A percentile compares a stretch with the other conserved stretches of the same genome.
Evolutionary conservation across 1,284 basidiomycete genomes (phyloP).

Genomic region (Tremellales sp.): DNA sequence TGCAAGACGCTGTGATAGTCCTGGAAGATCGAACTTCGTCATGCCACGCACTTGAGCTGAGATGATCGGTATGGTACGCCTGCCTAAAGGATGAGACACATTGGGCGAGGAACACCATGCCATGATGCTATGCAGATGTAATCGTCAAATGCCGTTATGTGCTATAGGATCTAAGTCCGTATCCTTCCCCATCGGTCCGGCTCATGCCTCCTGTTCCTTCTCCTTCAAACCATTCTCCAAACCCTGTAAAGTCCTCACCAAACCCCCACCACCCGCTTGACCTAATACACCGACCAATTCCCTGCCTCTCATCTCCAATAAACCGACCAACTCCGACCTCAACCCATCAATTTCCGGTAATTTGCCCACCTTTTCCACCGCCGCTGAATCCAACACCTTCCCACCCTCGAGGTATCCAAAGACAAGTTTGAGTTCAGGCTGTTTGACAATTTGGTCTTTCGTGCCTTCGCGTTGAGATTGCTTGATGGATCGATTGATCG

Average conservation of each 20-base stretch:
- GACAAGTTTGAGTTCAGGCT: conserved; percentile 42
- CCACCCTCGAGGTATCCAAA: conserved; percentile 45
- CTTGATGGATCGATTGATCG: conserved; percentile 34
- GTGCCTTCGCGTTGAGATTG: conserved; percentile 21
- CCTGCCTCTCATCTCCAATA: conserved; percentile 42
- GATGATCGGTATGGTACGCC: too few species aligned
- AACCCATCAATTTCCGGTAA: conserved; percentile 47
- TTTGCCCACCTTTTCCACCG: conserved; percentile 32
- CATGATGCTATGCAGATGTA: too few species aligned
- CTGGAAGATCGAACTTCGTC: too few species aligned
- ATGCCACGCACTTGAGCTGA: too few species aligned
- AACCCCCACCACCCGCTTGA: conserved; percentile 43
- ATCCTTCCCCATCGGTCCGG: too few species aligned
- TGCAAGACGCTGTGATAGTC: too few species aligned
- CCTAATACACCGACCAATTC: conserved; percentile 39
- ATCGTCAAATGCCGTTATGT: too few species aligned
- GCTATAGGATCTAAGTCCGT: too few species aligned
- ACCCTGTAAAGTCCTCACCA: conserved; percentile 47
- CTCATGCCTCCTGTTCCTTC: conserved; percentile 9
- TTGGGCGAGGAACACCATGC: too few species aligned
- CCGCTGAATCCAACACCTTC: conserved; percentile 19
- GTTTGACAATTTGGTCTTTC: conserved; percentile 16
- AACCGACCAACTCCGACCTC: conserved; percentile 47
- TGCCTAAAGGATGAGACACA: too few species aligned
- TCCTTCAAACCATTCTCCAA: conserved; percentile 43